Base-by-base conservation (phyloP, 2,329 filamentous ascomycete genomes). In the Pseudopyricularia cyperi region DNA sequence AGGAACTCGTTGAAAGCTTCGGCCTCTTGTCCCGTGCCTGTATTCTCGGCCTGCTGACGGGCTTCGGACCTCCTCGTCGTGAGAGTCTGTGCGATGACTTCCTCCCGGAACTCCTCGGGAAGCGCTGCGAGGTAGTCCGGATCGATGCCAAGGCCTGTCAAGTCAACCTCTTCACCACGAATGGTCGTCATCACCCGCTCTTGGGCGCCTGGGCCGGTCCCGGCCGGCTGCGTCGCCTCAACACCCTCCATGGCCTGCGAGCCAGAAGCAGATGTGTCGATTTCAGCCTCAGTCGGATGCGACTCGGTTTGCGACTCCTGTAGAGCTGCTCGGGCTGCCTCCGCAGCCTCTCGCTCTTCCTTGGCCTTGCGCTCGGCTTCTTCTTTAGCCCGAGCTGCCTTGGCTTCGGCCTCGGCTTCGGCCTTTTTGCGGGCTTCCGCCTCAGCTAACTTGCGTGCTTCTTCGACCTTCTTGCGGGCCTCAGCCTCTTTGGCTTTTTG, bases 41-140 rank as follows among this genome's bases (percentile, higher is more conserved):
- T 76, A 52, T 77, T 69, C 54, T 76, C 78, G 22, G 79, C 80
- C 65, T 81, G 68, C 72, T 85, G 65, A 63, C 84, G 67, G 42
- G 88, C 87, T 65, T 93, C 82, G 7, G 85, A 85, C 56, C 91
- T 82, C 58, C 91, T 80, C 57, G 88, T 83, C 51, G 87, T 89
- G 56, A 95, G 79, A 54, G 95, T 89, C 56, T 90, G 83, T 65
- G 94, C 89, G 57, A 98, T 87, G 48, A 98, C 93, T 64, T 98
- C 93, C 66, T 97, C 91, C 46, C 93, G 80, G 63, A 97, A 83
- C 55, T 98, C 94, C 60, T 98, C 93, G 0, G 93, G 93, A n/a
- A 98, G 72, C n/a, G 91, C 94, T 54, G 93, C 88, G 7, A 98
- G 79, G 66, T 96, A 98, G 53, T 95, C 90, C 15, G 86, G 80